phyloP scores from a whole-genome alignment of 495 filamentous ascomycete genomes.

The Aspergillus cristatus region DNA sequence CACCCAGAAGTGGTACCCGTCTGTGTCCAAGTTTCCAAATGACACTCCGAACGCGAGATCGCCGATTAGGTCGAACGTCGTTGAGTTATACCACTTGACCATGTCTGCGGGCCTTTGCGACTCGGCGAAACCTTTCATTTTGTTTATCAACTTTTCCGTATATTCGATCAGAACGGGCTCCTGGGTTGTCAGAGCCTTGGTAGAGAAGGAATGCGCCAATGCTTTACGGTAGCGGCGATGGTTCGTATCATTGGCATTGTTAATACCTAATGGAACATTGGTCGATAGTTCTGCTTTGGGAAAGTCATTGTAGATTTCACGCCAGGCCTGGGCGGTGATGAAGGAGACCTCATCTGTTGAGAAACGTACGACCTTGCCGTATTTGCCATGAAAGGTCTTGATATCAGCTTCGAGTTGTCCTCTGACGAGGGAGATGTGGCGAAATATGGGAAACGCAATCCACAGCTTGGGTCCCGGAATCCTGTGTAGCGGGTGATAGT shows the following conservation, averaged over 20 bases:
- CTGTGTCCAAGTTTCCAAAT: slow-evolving; percentile 42
- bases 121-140: slow-evolving; percentile 15
- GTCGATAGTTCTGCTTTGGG: background rate
- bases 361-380: slow-evolving; percentile 38
- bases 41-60: slow-evolving; percentile 49
- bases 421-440: slow-evolving; percentile 1
- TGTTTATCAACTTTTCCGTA: slow-evolving; percentile 36
- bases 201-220: slow-evolving; percentile 44
- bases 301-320: slow-evolving; percentile 13
- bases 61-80: slow-evolving; percentile 50
- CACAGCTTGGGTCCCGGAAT: slow-evolving; percentile 6
- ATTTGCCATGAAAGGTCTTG: background rate
- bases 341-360: slow-evolving; percentile 45
- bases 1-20: slow-evolving; percentile 41
- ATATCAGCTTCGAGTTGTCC: background rate
- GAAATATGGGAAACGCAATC: slow-evolving; percentile 2
- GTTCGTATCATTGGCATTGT: slow-evolving; percentile 14
- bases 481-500: background rate
- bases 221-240: slow-evolving; percentile 18
- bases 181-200: slow-evolving; percentile 37
- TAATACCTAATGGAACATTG: slow-evolving; percentile 2
- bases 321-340: slow-evolving; percentile 39
- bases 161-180: slow-evolving; percentile 39
- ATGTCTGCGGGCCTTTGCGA: slow-evolving; percentile 15
- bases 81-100: slow-evolving; percentile 44